A percentile compares a stretch with the other conserved stretches of the same genome.
phyloP scores from a whole-genome alignment of 1,284 basidiomycete species.

The Apiotrichum gracile region DNA sequence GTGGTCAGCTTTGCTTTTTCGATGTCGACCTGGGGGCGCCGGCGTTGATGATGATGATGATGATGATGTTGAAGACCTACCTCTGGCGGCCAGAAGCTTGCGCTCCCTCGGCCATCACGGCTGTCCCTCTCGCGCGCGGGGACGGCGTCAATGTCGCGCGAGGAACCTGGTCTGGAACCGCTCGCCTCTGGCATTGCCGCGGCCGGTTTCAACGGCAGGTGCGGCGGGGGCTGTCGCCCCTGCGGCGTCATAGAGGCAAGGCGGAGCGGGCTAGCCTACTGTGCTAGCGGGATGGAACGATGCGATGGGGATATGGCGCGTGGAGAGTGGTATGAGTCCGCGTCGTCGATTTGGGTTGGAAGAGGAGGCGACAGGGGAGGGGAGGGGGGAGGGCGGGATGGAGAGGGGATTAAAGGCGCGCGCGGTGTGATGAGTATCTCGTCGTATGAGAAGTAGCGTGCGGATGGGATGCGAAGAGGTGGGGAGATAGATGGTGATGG shows the following conservation, averaged over 20 bases:
- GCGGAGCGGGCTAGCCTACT: neutral
- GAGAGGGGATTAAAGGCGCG: neutral
- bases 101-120: neutral
- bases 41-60: neutral
- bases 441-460: neutral
- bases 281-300: neutral
- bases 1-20: neutral
- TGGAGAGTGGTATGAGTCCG: neutral
- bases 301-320: neutral
- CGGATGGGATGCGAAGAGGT: neutral
- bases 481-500: neutral
- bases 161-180: constrained; percentile 8
- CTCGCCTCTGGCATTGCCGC: constrained; percentile 11
- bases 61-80: neutral
- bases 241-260: constrained; percentile 17
- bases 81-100: constrained; percentile 9
- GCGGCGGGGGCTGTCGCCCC: constrained; percentile 21
- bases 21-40: no score
- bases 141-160: constrained; percentile 18
- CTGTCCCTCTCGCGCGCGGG: constrained; percentile 13
- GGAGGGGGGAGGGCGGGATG: neutral
- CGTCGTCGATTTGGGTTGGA: no score
- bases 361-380: neutral
- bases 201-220: constrained; percentile 16
- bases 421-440: neutral